phyloP scores from a whole-genome alignment of 2,329 filamentous ascomycete genomes.

The Ophiosphaerella herpotricha region DNA sequence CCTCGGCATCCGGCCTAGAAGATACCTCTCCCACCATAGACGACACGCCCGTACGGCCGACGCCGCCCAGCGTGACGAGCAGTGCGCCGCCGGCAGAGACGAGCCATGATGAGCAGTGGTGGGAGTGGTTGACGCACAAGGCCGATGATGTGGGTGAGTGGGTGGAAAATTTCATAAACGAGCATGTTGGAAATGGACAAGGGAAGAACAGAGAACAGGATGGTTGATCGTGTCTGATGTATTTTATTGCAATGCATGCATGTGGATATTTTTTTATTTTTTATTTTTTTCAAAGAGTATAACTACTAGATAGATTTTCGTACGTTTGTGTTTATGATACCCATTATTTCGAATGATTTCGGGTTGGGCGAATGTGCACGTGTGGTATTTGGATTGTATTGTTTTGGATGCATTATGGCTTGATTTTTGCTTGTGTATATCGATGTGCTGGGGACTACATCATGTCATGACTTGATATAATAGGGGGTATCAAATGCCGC shows the following conservation, averaged over 20 bases:
- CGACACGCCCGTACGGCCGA: constrained; percentile 1
- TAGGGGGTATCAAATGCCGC: too few species aligned
- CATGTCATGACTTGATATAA: too few species aligned
- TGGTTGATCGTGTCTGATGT: background rate
- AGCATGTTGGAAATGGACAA: constrained; percentile 22
- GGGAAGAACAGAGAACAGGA: background rate
- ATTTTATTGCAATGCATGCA: background rate
- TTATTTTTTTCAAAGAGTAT: background rate
- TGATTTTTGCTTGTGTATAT: too few species aligned
- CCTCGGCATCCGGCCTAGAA: constrained; percentile 29
- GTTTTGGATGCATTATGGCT: too few species aligned
- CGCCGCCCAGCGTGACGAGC: constrained; percentile 18
- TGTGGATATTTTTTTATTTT: background rate
- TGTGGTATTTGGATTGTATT: too few species aligned
- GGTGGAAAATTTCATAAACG: constrained; percentile 41
- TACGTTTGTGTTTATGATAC: background rate
- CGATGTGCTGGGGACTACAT: too few species aligned
- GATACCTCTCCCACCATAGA: constrained; percentile 11
- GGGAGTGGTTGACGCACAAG: constrained; percentile 46
- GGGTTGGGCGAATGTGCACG: too few species aligned
- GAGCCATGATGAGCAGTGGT: constrained; percentile 27
- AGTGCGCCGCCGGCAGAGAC: constrained; percentile 19
- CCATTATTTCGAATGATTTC: background rate
- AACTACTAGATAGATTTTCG: background rate
- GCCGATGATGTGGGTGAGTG: constrained; percentile 42